Base-by-base conservation (phyloP, 805 yeast genomes). In the Lipomyces japonicus region DNA sequence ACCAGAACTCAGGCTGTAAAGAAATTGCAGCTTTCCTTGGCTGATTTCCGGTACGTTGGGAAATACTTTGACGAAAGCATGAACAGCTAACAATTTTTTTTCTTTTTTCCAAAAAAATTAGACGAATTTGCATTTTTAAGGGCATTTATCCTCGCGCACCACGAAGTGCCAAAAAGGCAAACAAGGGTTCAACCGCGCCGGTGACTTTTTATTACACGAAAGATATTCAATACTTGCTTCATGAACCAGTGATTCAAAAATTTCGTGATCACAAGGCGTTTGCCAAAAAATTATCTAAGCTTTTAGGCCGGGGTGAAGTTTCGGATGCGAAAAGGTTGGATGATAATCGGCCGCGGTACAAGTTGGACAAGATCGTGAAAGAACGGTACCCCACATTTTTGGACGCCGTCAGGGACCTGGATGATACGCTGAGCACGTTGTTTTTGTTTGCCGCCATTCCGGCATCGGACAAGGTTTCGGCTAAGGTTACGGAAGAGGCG, bases 91-190 rank as follows among this genome's bases (percentile, higher is more conserved):
- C 34, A 14, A 14, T 12, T 30, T n/a, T 30, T 30, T 30, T 30
- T n/a, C 14, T 14, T 30, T n/a, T n/a, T n/a, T 14, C 14, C 30
- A 39, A 22, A 26, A n/a, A 23, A 6, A 21, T 4, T 19, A 82
- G 96, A 72, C 81, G 98, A 65, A 77, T 93, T 65, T 93, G 98
- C 77, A 93, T 93, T 67, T 88, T 93, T 77, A 93, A 93, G 70
- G 98, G 98, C 45, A 90, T 93, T 58, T 93, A 88, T 67, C 98
- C 98, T 47, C 80, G 98, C 68, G 97, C 89, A 66, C 97, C 97
- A 41, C 76, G 90, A 62, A 88, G 87, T 71, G 93, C 90, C 74
- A 88, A 85, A 80, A 90, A 88, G 76, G 96, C 97, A 53, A 91
- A 89, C 71, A 93, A 88, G 71, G 97, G 98, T 21, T 86, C 96